These are phyloP conservation scores for Seiridium cupressi DNA, from an alignment of 2,329 filamentous ascomycete genomes.

Conservation along the genomic window DNA sequence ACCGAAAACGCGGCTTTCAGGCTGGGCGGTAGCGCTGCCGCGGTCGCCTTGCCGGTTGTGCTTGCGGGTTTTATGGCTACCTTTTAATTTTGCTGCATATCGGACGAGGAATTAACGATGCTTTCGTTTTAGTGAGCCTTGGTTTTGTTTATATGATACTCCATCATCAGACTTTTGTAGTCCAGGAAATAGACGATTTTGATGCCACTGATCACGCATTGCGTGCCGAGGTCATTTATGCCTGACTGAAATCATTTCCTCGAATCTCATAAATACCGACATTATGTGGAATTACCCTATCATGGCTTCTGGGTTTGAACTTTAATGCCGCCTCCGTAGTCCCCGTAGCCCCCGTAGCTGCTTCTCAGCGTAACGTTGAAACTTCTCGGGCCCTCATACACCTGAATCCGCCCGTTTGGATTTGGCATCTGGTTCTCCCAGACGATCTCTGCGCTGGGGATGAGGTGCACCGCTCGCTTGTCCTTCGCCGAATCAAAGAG, in stretches of 20 bases:
- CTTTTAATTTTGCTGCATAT: not conserved
- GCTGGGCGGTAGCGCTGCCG: not conserved
- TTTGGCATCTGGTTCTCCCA: not conserved
- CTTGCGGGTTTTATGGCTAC: not conserved
- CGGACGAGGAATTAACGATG: not conserved
- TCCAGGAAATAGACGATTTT: slow-evolving; percentile 5
- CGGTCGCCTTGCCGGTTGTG: not conserved
- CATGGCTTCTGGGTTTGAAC: not conserved
- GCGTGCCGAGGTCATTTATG: no score
- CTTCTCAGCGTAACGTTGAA: not conserved
- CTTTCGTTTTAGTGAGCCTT: slow-evolving; percentile 3
- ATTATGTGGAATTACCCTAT: no score
- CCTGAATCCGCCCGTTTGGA: not conserved
- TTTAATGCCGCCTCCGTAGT: not conserved
- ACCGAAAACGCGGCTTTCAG: slow-evolving; percentile 4
- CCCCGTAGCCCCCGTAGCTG: not conserved
- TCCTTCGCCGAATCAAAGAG: not conserved
- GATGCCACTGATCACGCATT: not conserved
- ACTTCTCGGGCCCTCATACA: not conserved
- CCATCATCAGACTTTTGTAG: slow-evolving; percentile 4
- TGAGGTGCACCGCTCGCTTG: not conserved
- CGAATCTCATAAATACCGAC: no score
- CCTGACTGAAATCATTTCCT: no score
- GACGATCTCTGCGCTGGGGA: not conserved
- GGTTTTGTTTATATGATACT: slow-evolving; percentile 8